Evolutionary conservation across 345 rosid species (phyloP).

Genomic region (Brassica juncea): DNA sequence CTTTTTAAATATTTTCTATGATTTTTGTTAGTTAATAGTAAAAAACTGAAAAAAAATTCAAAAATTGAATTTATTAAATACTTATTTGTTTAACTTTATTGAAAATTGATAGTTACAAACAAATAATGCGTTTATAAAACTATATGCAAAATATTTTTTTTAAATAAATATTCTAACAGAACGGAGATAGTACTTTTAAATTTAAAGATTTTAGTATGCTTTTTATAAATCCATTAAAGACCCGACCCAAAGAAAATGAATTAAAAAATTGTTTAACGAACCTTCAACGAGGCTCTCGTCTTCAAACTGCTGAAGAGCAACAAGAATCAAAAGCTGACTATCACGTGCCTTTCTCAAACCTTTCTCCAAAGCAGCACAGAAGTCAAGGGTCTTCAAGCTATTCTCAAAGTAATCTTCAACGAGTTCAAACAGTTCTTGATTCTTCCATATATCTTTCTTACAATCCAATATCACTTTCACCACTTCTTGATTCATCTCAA

Average conservation of each 20-base stretch:
- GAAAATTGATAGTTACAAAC: not conserved
- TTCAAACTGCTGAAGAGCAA: conserved; percentile 87
- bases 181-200: not conserved
- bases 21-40: not conserved
- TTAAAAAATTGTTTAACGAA: not conserved
- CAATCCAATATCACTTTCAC: conserved; percentile 80
- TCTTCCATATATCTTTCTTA: conserved; percentile 94
- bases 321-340: conserved; percentile 66
- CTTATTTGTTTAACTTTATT: too few species aligned
- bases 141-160: not conserved
- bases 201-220: not conserved
- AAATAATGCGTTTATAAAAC: not conserved
- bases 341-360: conserved; percentile 82
- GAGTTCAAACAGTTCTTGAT: conserved; percentile 74
- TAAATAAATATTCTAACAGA: not conserved
- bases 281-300: conserved; percentile 54
- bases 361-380: conserved; percentile 80
- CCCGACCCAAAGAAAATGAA: not conserved
- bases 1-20: not conserved
- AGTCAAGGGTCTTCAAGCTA: conserved; percentile 85
- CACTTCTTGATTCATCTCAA: conserved; percentile 94
- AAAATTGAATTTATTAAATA: too few species aligned
- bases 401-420: conserved; percentile 95
- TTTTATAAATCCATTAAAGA: not conserved
- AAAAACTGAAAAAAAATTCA: too few species aligned